A percentile compares a stretch with the other conserved stretches of the same genome.
phyloP scores from a whole-genome alignment of 495 filamentous ascomycete genomes.

The Aspergillus baeticus region DNA sequence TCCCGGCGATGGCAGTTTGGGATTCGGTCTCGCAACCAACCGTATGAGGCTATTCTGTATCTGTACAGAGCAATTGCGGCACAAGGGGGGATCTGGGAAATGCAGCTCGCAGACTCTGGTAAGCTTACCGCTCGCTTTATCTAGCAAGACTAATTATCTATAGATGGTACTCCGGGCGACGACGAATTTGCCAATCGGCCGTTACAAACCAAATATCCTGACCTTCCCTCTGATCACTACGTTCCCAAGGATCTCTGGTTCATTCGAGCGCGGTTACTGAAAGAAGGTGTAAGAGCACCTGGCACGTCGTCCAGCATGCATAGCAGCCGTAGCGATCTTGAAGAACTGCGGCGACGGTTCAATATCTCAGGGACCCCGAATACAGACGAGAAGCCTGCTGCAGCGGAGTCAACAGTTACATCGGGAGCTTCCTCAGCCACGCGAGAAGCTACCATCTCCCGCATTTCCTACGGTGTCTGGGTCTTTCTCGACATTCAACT shows the following conservation, averaged over 20 bases:
- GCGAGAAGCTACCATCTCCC: constrained; percentile 29
- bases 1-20: constrained; percentile 95
- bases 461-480: constrained; percentile 47
- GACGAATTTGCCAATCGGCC: constrained; percentile 32
- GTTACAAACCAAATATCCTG: constrained; percentile 48
- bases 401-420: constrained; percentile 23
- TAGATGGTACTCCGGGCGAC: constrained; percentile 6
- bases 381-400: constrained; percentile 35
- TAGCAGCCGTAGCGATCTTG: constrained; percentile 58
- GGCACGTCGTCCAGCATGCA: constrained; percentile 51
- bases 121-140: constrained; percentile 1
- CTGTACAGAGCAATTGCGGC: constrained; percentile 87
- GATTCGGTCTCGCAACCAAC: constrained; percentile 88
- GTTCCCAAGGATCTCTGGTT: constrained; percentile 95
- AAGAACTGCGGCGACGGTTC: constrained; percentile 46
- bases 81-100: constrained; percentile 83
- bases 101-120: constrained; percentile 45
- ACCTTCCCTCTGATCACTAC: constrained; percentile 59
- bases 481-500: constrained; percentile 96
- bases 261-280: constrained; percentile 83
- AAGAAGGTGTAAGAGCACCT: constrained; percentile 63
- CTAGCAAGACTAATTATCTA: constrained; percentile 1
- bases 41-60: constrained; percentile 88
- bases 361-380: constrained; percentile 41
- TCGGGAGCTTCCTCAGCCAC: constrained; percentile 47